Conservation (phyloP, 768 basidiomycete species). For the Mycena olivaceomarginata region DNA sequence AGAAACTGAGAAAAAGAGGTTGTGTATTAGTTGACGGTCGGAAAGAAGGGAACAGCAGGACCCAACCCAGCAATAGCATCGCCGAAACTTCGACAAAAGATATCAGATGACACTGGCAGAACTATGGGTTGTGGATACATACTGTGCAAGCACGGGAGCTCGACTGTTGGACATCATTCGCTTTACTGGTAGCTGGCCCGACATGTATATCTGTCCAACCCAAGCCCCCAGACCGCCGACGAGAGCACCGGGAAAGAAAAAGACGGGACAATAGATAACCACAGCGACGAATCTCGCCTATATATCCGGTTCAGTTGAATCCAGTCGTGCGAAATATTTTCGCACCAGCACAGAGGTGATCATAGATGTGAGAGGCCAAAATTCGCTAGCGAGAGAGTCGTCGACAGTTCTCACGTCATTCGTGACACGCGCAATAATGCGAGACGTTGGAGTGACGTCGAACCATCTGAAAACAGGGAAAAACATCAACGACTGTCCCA, state of each 20-base stretch:
- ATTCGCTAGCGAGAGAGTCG: conserved; percentile 57
- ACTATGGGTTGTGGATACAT: conserved; percentile 35
- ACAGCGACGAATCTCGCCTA: conserved; percentile 54
- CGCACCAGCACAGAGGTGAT: conserved; percentile 59
- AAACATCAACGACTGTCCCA: neutral
- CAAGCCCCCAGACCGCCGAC: conserved; percentile 45
- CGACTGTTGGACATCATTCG: conserved; percentile 48
- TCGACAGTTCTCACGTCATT: conserved; percentile 63
- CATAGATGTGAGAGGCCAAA: conserved; percentile 47
- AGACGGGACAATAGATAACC: conserved; percentile 51
- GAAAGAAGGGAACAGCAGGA: neutral
- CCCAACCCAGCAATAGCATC: conserved; percentile 66
- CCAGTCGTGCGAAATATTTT: conserved; percentile 43
- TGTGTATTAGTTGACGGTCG: neutral
- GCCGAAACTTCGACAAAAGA: conserved; percentile 53
- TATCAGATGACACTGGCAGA: conserved; percentile 33
- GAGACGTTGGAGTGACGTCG: conserved; percentile 46
- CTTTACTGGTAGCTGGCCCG: conserved; percentile 50
- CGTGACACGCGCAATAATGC: conserved; percentile 69
- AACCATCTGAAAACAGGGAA: conserved; percentile 52
- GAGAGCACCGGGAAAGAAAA: conserved; percentile 53
- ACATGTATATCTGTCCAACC: conserved; percentile 50
- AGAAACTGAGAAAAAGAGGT: conserved; percentile 41
- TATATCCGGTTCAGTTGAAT: conserved; percentile 25
- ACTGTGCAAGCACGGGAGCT: conserved; percentile 55